Conservation (phyloP, 805 yeast genomes). For the Cyberlindnera xylosilytica region DNA sequence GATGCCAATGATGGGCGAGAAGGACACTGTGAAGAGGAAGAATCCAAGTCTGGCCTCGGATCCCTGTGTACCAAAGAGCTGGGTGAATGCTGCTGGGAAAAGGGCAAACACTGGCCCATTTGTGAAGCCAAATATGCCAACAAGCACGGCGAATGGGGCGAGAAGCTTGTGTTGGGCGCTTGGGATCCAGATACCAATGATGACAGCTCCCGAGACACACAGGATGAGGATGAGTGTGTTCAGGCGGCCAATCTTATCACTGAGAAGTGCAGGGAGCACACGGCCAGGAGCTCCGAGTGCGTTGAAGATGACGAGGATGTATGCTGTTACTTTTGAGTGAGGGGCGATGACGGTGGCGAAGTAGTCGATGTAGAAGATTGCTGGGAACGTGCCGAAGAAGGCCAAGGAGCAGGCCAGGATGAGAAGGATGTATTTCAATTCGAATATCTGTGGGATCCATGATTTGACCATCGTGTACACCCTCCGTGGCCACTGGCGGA, state of each 20-base stretch:
- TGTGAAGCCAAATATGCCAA: constrained; percentile 20
- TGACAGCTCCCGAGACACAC: constrained; percentile 6
- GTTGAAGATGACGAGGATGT: constrained; percentile 21
- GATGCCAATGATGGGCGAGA: constrained; percentile 24
- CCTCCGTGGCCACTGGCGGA: constrained; percentile 11
- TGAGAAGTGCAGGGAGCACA: constrained; percentile 19
- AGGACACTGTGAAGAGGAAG: constrained; percentile 17
- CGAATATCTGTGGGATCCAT: constrained; percentile 16
- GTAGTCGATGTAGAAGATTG: constrained; percentile 25
- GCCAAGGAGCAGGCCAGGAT: constrained; percentile 18
- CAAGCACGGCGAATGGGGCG: constrained; percentile 15
- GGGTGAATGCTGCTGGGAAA: constrained; percentile 24
- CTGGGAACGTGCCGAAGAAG: constrained; percentile 25
- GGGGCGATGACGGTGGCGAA: constrained; percentile 21
- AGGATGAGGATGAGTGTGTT: constrained; percentile 18
- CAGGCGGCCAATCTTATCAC: constrained; percentile 22
- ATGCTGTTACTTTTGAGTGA: constrained; percentile 10
- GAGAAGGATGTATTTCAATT: constrained; percentile 9
- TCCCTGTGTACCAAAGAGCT: constrained; percentile 22
- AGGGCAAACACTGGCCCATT: constrained; percentile 22
- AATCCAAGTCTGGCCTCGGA: constrained; percentile 21
- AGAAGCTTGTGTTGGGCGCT: constrained; percentile 15
- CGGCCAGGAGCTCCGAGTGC: constrained; percentile 26
- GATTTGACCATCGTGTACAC: constrained; percentile 9
- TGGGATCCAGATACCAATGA: constrained; percentile 21